A percentile compares a stretch with the other conserved stretches of the same genome.
Conservation (phyloP, 495 filamentous ascomycete species). For the Choiromyces venosus region DNA sequence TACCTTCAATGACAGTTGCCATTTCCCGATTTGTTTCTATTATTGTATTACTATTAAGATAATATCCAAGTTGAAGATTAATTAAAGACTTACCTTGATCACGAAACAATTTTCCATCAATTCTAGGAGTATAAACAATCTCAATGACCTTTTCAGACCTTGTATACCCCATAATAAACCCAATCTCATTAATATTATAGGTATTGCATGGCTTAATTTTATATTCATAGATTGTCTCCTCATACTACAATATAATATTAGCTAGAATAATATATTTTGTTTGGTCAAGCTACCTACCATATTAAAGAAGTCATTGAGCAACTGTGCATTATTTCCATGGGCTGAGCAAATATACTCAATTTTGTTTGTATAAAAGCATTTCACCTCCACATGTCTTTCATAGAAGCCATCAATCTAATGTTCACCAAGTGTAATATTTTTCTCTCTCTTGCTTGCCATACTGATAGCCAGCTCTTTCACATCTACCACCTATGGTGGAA, state of each 20-base stretch:
- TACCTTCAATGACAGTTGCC: constrained; percentile 1
- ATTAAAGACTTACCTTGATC: too few species aligned
- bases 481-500: neutral
- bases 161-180: neutral
- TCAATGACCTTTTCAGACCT: neutral
- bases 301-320: too few species aligned
- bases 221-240: neutral
- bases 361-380: neutral
- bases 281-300: too few species aligned
- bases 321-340: neutral
- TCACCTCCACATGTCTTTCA: neutral
- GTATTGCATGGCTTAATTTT: neutral
- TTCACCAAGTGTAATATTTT: neutral
- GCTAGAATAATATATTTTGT: too few species aligned
- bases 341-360: neutral
- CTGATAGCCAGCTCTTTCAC: constrained; percentile 1
- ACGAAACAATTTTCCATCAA: constrained; percentile 2
- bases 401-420: neutral
- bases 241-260: constrained; percentile 1
- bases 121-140: neutral
- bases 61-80: too few species aligned
- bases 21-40: constrained; percentile 10
- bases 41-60: too few species aligned
- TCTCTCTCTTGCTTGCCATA: neutral
- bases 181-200: constrained; percentile 8